Percentiles rank a stretch among this genome's conserved stretches.
Evolutionary conservation across 2,329 filamentous ascomycete genomes (phyloP).

Genomic region (Aspergillus transmontanensis): DNA sequence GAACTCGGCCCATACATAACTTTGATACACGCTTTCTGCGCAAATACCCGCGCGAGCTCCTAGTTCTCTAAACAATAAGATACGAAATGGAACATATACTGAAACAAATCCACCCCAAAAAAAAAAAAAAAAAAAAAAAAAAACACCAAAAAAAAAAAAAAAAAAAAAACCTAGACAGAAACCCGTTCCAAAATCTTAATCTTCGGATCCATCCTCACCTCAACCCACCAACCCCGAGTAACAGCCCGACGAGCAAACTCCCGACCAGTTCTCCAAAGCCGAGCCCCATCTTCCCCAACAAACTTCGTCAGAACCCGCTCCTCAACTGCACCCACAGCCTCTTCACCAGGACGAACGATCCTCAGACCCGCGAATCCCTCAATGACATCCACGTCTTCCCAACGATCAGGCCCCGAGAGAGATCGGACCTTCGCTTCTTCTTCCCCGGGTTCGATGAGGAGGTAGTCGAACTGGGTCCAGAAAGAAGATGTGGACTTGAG

Average conservation of each 20-base stretch:
- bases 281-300: conserved; percentile 35
- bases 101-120: neutral
- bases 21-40: neutral
- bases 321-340: conserved; percentile 30
- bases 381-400: conserved; percentile 55
- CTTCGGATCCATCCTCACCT: conserved; percentile 56
- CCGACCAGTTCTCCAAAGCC: conserved; percentile 30
- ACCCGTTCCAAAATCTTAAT: conserved; percentile 46
- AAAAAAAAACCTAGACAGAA: neutral
- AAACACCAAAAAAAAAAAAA: neutral
- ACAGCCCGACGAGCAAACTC: conserved; percentile 30
- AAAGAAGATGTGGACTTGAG: conserved; percentile 54
- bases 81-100: neutral
- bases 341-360: conserved; percentile 48
- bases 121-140: neutral
- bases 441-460: conserved; percentile 52
- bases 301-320: conserved; percentile 37
- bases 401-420: conserved; percentile 48
- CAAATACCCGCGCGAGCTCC: neutral
- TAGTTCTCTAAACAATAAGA: neutral
- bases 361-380: conserved; percentile 55
- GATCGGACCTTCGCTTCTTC: conserved; percentile 23
- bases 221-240: conserved; percentile 58
- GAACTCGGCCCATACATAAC: neutral
- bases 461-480: conserved; percentile 63